phyloP scores from a whole-genome alignment of 768 basidiomycete genomes.

The Saitozyma podzolica region DNA sequence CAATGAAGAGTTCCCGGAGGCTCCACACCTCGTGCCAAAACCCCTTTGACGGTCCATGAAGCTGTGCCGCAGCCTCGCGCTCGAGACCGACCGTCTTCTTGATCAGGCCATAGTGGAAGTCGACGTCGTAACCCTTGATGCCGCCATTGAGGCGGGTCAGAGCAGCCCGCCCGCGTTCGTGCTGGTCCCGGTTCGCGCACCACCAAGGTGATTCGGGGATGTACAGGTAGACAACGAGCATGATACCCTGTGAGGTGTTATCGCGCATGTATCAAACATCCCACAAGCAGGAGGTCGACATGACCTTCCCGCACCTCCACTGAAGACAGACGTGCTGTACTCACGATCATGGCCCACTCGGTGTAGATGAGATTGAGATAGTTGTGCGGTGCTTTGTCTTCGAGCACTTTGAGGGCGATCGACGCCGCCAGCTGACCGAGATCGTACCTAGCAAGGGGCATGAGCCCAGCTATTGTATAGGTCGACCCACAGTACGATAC shows the following conservation, averaged over 20 bases:
- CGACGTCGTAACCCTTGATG: constrained; percentile 37
- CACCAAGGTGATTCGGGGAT: constrained; percentile 29
- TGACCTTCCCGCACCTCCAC: background rate
- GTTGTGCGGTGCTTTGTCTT: constrained; percentile 24
- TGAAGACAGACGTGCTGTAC: background rate
- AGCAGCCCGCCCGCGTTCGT: constrained; percentile 24
- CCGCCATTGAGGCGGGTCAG: constrained; percentile 31
- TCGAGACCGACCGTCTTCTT: constrained; percentile 29
- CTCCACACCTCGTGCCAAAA: constrained; percentile 23
- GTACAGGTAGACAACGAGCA: constrained; percentile 16
- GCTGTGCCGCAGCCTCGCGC: constrained; percentile 6
- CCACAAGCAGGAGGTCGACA: no score
- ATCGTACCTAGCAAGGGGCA: constrained; percentile 9
- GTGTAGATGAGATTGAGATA: constrained; percentile 35
- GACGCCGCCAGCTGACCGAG: constrained; percentile 35
- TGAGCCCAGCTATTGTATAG: background rate
- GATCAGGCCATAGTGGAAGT: constrained; percentile 38
- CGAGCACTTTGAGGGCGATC: constrained; percentile 27
- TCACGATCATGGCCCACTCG: constrained; percentile 29
- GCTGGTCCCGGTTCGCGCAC: constrained; percentile 26
- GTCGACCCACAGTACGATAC: background rate
- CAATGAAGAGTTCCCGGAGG: constrained; percentile 33
- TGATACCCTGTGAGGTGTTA: constrained; percentile 11
- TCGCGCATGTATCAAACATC: no score
- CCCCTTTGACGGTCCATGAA: constrained; percentile 16